phyloP scores from a whole-genome alignment of 2,329 filamentous ascomycete genomes.

The Neonectria magnoliae region DNA sequence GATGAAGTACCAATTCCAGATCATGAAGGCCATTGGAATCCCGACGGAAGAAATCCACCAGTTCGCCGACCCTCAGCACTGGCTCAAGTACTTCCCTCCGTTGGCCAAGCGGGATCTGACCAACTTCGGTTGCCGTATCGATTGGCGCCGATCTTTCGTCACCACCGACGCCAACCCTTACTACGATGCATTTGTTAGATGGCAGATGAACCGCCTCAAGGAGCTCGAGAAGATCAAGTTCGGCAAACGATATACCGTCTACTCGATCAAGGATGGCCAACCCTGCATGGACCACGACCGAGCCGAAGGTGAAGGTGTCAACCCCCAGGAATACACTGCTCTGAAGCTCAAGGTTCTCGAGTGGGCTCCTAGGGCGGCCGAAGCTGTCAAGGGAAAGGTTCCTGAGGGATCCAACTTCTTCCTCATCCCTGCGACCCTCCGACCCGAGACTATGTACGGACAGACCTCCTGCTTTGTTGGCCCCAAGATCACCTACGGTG shows the following conservation, averaged over 20 bases:
- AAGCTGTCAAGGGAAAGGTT: conserved; percentile 79
- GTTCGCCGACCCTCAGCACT: conserved; percentile 91
- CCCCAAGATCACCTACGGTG: conserved; percentile 86
- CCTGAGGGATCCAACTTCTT: conserved; percentile 83
- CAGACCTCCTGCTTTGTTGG: conserved; percentile 97
- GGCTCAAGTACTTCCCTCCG: conserved; percentile 86
- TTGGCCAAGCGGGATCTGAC: conserved; percentile 76
- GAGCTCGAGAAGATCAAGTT: conserved; percentile 94
- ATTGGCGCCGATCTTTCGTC: conserved; percentile 92
- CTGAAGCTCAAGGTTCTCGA: conserved; percentile 91
- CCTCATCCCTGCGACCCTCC: conserved; percentile 89
- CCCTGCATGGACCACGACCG: conserved; percentile 61
- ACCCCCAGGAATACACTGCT: conserved; percentile 90
- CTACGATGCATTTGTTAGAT: conserved; percentile 93
- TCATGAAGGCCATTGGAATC: conserved; percentile 92
- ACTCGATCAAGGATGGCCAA: conserved; percentile 63
- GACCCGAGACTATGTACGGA: conserved; percentile 98
- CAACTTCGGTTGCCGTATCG: conserved; percentile 85
- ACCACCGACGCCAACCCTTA: conserved; percentile 97
- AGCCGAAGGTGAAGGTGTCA: conserved; percentile 59
- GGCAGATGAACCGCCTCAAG: conserved; percentile 95
- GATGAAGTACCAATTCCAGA: conserved; percentile 95
- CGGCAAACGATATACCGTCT: conserved; percentile 92
- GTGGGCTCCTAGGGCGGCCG: conserved; percentile 81
- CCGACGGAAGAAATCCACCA: conserved; percentile 88